Evolutionary conservation across 139 green algal genomes (phyloP).

Genomic region (Mychonastes homosphaera): DNA sequence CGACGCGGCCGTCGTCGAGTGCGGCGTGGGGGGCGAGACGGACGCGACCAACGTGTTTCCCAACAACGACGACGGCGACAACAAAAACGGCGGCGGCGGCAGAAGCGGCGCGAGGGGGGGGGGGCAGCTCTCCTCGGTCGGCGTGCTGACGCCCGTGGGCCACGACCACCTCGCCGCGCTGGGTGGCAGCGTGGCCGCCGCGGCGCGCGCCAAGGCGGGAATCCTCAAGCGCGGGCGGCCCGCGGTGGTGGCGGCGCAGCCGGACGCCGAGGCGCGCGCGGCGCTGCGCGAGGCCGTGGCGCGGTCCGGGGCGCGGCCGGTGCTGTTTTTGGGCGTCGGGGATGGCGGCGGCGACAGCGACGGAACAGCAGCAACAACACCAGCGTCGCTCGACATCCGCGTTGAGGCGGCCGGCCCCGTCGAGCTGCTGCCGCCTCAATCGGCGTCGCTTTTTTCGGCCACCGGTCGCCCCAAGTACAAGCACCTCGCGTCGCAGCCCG

Average conservation of each 20-base stretch:
- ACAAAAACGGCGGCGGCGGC: too few species aligned
- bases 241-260: constrained; percentile 52
- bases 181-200: constrained; percentile 47
- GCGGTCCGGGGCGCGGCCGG: background rate
- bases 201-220: constrained; percentile 68
- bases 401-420: background rate
- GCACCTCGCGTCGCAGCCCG: background rate
- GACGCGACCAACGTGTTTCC: constrained; percentile 83
- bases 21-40: constrained; percentile 59
- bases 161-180: constrained; percentile 61
- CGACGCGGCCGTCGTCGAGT: constrained; percentile 71
- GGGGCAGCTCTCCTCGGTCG: constrained; percentile 34
- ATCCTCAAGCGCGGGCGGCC: constrained; percentile 54
- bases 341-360: background rate
- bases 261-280: constrained; percentile 22
- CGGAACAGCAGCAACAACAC: constrained; percentile 1
- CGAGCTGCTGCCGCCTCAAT: too few species aligned
- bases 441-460: too few species aligned
- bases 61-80: too few species aligned
- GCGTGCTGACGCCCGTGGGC: constrained; percentile 40
- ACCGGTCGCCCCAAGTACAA: too few species aligned
- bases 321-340: background rate
- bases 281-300: constrained; percentile 24
- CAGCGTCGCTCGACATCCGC: too few species aligned
- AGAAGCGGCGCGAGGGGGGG: too few species aligned